Percentiles rank a stretch among this genome's conserved stretches.
These are phyloP conservation scores for Thermomucor indicae-seudaticae DNA, from an alignment of 371 early-diverging fungal species.

Conservation along the genomic window DNA sequence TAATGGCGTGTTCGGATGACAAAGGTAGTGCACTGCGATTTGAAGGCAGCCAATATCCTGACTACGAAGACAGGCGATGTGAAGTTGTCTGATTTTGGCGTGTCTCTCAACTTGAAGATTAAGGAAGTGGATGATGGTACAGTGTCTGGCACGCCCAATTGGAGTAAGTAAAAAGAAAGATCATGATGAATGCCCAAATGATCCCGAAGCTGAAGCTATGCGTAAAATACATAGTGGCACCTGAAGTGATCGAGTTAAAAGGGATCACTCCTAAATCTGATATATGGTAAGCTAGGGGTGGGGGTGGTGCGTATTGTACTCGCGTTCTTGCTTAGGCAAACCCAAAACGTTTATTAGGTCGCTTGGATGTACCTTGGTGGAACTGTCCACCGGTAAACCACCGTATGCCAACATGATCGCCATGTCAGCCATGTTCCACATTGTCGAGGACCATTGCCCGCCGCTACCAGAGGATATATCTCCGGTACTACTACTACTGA, in stretches of 20 bases:
- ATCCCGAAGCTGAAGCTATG: too few species aligned
- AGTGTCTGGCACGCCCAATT: conserved; percentile 95
- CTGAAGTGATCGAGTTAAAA: conserved; percentile 88
- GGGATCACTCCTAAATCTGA: conserved; percentile 82
- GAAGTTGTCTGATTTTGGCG: conserved; percentile 95
- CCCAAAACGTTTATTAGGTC: conserved; percentile 35
- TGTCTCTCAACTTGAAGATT: conserved; percentile 77
- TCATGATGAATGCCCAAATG: too few species aligned
- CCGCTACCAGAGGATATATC: conserved; percentile 82
- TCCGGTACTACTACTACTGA: too few species aligned
- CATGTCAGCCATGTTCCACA: conserved; percentile 84
- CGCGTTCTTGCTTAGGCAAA: not conserved
- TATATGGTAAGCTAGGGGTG: conserved; percentile 69
- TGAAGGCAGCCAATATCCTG: conserved; percentile 95
- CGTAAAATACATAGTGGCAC: too few species aligned
- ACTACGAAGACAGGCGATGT: conserved; percentile 91
- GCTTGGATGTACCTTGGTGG: conserved; percentile 85
- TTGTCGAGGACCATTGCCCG: conserved; percentile 84
- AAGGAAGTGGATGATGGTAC: conserved; percentile 61
- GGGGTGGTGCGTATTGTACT: not conserved
- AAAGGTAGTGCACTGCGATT: conserved; percentile 92
- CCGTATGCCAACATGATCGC: conserved; percentile 77
- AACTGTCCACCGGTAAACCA: conserved; percentile 85
- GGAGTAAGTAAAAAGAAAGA: too few species aligned
- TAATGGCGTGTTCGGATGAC: too few species aligned